Percentiles rank a stretch among this genome's conserved stretches.
phyloP scores from a whole-genome alignment of 331 rosid genomes.

The Phaseolus coccineus region DNA sequence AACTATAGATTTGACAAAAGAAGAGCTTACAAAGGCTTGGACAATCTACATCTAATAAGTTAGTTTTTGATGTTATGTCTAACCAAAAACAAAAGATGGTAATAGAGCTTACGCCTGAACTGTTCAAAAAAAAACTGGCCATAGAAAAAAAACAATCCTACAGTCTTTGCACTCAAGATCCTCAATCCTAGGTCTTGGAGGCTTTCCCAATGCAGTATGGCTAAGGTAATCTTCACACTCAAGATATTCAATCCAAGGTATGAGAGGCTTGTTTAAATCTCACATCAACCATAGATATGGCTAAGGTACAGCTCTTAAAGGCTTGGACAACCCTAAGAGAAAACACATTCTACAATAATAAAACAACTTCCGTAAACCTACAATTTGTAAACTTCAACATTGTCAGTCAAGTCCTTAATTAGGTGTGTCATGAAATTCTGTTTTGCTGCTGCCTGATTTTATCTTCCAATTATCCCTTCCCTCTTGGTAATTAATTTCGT shows the following conservation, averaged over 20 bases:
- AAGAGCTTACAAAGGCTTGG: background rate
- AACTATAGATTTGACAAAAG: background rate
- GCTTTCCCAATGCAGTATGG: too few species aligned
- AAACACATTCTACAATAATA: conserved; percentile 4
- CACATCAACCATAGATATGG: background rate
- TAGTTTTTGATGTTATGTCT: background rate
- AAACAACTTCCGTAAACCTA: conserved; percentile 26
- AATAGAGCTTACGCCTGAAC: background rate
- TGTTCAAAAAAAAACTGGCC: background rate
- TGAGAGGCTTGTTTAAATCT: background rate
- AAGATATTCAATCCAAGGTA: background rate
- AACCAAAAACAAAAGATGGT: background rate
- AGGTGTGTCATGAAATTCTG: background rate
- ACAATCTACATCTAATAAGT: background rate
- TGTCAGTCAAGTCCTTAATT: background rate
- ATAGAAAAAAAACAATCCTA: background rate
- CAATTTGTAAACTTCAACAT: background rate
- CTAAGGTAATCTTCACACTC: too few species aligned
- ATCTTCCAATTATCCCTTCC: conserved; percentile 1
- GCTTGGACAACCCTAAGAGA: background rate
- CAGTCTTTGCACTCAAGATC: too few species aligned
- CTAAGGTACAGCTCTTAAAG: background rate
- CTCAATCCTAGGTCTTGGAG: too few species aligned
- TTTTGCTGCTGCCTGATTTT: background rate
- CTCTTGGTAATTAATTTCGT: conserved; percentile 3